These are phyloP conservation scores for Ceratocystis variospora DNA, from an alignment of 2,329 filamentous ascomycete genomes.

Conservation along the genomic window DNA sequence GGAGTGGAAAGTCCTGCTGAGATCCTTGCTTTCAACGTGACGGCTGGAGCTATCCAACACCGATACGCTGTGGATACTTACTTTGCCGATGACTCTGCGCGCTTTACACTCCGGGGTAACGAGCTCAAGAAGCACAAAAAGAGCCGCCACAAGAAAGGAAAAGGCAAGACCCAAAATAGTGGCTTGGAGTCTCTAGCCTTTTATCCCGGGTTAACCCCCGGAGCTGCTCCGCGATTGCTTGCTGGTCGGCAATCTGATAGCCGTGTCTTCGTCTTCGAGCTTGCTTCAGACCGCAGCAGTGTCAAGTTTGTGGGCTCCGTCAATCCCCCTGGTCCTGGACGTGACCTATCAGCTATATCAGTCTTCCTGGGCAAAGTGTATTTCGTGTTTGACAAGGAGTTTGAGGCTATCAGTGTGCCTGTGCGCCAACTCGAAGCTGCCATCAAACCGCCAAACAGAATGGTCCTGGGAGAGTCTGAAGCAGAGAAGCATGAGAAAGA, in stretches of 20 bases:
- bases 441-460: background rate
- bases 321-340: slow-evolving; percentile 13
- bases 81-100: background rate
- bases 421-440: slow-evolving; percentile 10
- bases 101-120: background rate
- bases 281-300: slow-evolving; percentile 4
- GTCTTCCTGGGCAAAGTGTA: slow-evolving; percentile 16
- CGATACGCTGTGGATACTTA: slow-evolving; percentile 2
- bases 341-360: slow-evolving; percentile 16
- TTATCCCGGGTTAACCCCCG: background rate
- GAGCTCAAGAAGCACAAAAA: slow-evolving; percentile 16
- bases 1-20: slow-evolving; percentile 13
- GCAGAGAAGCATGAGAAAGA: background rate
- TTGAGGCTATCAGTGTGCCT: slow-evolving; percentile 12
- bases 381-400: slow-evolving; percentile 17
- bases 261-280: slow-evolving; percentile 15
- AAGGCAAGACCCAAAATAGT: background rate
- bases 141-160: slow-evolving; percentile 4
- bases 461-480: background rate
- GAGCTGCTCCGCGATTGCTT: slow-evolving; percentile 3
- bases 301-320: slow-evolving; percentile 15
- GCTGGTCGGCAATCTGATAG: slow-evolving; percentile 17
- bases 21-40: slow-evolving; percentile 16
- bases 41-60: slow-evolving; percentile 12
- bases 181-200: slow-evolving; percentile 16